Base-by-base conservation (phyloP, 1,139 yeast species). In the Hansenula anomala region DNA sequence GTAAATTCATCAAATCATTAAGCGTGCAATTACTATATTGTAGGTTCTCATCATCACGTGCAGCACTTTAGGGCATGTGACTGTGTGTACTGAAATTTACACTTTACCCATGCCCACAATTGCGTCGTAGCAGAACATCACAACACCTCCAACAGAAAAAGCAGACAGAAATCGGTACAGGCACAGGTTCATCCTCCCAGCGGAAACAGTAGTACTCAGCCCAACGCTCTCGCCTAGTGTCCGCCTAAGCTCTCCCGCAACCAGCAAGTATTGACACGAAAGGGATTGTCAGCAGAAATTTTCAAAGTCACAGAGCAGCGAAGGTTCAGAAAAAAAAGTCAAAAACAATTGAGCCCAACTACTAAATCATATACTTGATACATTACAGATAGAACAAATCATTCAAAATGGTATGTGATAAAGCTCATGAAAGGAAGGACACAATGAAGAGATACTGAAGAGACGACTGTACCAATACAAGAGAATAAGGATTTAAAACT, bases 351-450 rank as follows among this genome's bases (percentile, higher is more conserved):
- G 17, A 24, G 17, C 9, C 15, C 15, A 32, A 11, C 27, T 16
- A 23, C 25, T 23, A 13, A 8, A 10, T 4, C 11, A 24, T 13
- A 28, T 17, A 18, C 15, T n/a, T 17, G n/a, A 6, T 24, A 24
- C 17, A 31, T 13, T 6, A 32, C 34, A 32, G 13, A 23, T 26
- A 24, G 23, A 32, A 32, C 34, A 32, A 50, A 54, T 47, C 47
- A 55, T 50, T 48, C 60, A 61, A 60, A 55, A 61, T 61, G 64
- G 65, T 61, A 60, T 54, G 65, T 57, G 39, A 17, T 18, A 28
- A 27, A 23, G 16, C 22, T 30, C 24, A 11, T 19, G 17, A 23
- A 15, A 16, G 27, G 37, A 13, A 17, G 19, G 29, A 9, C n/a
- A 20, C 23, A 20, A 20, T 13, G 28, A 28, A 18, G 33, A 28